Evolutionary conservation across 371 early-diverging fungal species (phyloP).

Genomic region (Mucor saturninus): DNA sequence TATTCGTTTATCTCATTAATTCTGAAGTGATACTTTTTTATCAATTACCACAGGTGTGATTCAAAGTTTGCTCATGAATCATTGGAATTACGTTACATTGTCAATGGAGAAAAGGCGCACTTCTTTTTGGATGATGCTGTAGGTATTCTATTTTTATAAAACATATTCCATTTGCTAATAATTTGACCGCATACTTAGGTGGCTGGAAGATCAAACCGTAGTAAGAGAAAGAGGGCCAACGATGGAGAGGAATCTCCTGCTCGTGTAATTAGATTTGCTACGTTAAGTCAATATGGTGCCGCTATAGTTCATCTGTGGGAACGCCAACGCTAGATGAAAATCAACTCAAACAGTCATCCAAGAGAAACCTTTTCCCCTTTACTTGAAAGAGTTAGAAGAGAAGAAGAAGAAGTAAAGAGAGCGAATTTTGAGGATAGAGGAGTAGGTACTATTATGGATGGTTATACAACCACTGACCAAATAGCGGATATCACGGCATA

Average conservation of each 20-base stretch:
- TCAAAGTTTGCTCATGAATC: not conserved
- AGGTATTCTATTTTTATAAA: not conserved
- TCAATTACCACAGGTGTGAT: too few relatives aligned
- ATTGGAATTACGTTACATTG: not conserved
- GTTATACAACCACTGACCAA: slow-evolving; percentile 6
- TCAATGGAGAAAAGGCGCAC: not conserved
- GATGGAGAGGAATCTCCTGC: not conserved
- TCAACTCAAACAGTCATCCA: not conserved
- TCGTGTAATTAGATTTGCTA: not conserved
- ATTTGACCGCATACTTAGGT: not conserved
- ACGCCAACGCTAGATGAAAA: too few relatives aligned
- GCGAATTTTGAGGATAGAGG: slow-evolving; percentile 1
- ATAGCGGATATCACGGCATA: too few relatives aligned
- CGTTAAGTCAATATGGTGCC: not conserved
- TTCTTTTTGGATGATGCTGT: not conserved
- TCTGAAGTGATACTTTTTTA: too few relatives aligned
- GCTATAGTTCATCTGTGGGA: not conserved
- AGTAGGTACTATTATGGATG: slow-evolving; percentile 1
- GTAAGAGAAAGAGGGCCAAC: not conserved
- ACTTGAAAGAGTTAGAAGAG: not conserved
- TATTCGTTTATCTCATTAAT: too few relatives aligned
- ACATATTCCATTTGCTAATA: too few relatives aligned
- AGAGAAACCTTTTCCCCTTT: not conserved
- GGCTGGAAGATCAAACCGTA: not conserved
- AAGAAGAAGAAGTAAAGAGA: slow-evolving; percentile 6